Evolutionary conservation across 768 basidiomycete genomes (phyloP).

Genomic region (Kwoniella pini): DNA sequence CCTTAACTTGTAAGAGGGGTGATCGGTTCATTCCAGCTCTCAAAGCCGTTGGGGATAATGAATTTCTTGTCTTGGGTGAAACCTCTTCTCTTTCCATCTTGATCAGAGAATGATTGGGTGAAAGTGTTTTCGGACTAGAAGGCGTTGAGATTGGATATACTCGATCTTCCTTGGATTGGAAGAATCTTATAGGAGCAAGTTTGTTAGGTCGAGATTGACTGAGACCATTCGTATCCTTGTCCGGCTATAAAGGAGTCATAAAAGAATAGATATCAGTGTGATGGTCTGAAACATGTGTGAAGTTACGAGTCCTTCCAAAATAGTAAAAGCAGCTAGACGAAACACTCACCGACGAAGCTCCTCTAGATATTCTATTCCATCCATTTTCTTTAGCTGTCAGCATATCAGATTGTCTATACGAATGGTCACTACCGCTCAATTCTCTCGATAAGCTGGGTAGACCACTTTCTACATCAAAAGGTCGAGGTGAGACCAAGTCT

Average conservation of each 20-base stretch:
- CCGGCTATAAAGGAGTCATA: too few species aligned
- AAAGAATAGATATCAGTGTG: too few species aligned
- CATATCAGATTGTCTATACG: not conserved
- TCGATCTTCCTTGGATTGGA: not conserved
- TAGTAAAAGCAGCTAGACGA: not conserved
- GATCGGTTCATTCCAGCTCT: not conserved
- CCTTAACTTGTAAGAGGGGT: slow-evolving; percentile 6
- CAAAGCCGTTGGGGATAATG: slow-evolving; percentile 13
- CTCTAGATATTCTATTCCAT: not conserved
- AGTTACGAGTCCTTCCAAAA: too few species aligned
- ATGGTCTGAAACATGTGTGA: too few species aligned
- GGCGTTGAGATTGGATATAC: not conserved
- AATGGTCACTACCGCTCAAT: slow-evolving; percentile 1
- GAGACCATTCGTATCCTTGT: not conserved
- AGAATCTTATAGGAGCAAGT: slow-evolving; percentile 16
- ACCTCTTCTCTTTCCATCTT: not conserved
- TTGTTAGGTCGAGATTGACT: not conserved
- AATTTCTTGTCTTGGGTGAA: slow-evolving; percentile 14
- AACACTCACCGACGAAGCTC: slow-evolving; percentile 15
- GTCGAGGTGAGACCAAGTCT: slow-evolving; percentile 9
- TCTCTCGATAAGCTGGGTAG: not conserved
- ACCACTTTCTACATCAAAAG: not conserved
- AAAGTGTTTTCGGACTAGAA: not conserved
- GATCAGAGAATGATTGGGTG: not conserved
- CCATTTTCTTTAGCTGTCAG: slow-evolving; percentile 1